Conservation (phyloP, 2,329 filamentous ascomycete genomes). For the Penicillium vulpinum region DNA sequence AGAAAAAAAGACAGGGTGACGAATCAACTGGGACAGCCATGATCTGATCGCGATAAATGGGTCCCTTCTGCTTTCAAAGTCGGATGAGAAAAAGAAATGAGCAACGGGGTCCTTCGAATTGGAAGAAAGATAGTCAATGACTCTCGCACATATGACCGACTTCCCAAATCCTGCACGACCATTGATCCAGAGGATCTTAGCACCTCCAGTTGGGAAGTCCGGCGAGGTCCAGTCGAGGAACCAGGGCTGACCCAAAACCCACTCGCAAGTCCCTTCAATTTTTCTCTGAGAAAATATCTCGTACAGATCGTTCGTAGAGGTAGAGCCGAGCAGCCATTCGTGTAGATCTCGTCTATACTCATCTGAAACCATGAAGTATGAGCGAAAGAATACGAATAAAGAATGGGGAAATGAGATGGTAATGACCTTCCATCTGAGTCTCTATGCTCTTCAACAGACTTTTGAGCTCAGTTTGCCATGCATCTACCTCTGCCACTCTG, state of each 20-base stretch:
- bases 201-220: not conserved
- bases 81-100: slow-evolving; percentile 6
- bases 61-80: slow-evolving; percentile 1
- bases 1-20: not conserved
- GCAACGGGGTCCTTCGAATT: not conserved
- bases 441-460: not conserved
- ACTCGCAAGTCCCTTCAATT: slow-evolving; percentile 1
- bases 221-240: slow-evolving; percentile 6
- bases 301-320: not conserved
- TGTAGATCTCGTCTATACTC: slow-evolving; percentile 4
- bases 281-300: not conserved
- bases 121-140: slow-evolving; percentile 1
- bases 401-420: not conserved
- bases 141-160: slow-evolving; percentile 4
- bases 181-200: slow-evolving; percentile 10
- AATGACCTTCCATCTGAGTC: slow-evolving; percentile 2
- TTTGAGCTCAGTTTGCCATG: not conserved
- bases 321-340: slow-evolving; percentile 1
- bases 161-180: slow-evolving; percentile 11
- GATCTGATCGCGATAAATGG: slow-evolving; percentile 3
- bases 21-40: slow-evolving; percentile 5
- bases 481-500: not conserved
- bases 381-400: not conserved
- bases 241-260: not conserved
- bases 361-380: not conserved